Evolutionary conservation across 768 basidiomycete species (phyloP), one percentile per base, ranked within the genome.

Genomic region (Brasilioporus rufonigricans): DNA sequence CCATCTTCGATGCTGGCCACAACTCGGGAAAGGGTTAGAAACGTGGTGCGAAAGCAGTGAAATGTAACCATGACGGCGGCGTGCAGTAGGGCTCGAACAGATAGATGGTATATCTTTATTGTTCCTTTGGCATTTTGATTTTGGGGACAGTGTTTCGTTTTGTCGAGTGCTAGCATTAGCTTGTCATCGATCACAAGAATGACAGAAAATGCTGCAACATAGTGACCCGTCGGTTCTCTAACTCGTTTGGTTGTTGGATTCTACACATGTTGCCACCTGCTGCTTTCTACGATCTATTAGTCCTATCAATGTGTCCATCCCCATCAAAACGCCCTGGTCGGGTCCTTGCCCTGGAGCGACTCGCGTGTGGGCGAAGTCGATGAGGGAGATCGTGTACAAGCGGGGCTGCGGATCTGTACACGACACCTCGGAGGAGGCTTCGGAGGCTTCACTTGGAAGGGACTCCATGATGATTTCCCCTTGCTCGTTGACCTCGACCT

Each of bases 361-460:
- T 23, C 80, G 74, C 2, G 93, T 88, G 69, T 98, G 96, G 8
- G 94, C 95, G 68, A 99, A 98, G 74, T 99, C 96, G 60, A 98
- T 98, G 59, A 97, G 73, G 60, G 86, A 87, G 56, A 97, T 77
- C 14, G 77, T 75, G 58, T 80, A 87, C 45, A 63, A 48, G 48
- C 66, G 57, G n/a, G 58, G 54, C 6, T 18, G 35, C 23, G 41
- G 24, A 10, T 59, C 59, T 9, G 14, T n/a, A 21, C 11, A 39
- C 4, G 65, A 31, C 83, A 80, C 18, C 77, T 77, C 31, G 75
- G 78, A 51, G 33, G 41, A n/a, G 61, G 71, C 44, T 67, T 74
- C 45, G 2, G 44, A 52, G 7, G 35, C 2, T 21, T 7, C 24
- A 3, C 32, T 29, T 53, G 63, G 56, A 19, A 56, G 56, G 18